Conservation (phyloP, 345 rosid species). For the Aquilaria yunnanensis region DNA sequence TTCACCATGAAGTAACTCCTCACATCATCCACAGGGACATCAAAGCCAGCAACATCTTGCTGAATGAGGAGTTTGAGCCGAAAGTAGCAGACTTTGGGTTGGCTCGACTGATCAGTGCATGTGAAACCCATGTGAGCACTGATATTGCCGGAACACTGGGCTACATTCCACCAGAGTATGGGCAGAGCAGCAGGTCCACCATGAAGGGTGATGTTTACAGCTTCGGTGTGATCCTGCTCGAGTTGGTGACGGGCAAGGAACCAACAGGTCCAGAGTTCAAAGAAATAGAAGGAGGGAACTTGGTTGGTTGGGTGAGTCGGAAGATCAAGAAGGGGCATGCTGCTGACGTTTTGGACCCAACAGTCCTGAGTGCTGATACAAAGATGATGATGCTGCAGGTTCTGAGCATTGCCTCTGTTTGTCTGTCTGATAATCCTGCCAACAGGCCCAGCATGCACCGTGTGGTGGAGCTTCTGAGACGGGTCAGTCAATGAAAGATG, state of each 20-base stretch:
- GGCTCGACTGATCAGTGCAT: constrained; percentile 87
- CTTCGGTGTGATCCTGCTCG: constrained; percentile 83
- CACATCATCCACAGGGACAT: constrained; percentile 92
- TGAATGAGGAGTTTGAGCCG: constrained; percentile 67
- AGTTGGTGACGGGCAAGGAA: constrained; percentile 83
- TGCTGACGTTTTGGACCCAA: constrained; percentile 62
- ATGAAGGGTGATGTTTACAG: constrained; percentile 86
- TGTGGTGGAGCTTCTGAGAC: constrained; percentile 48
- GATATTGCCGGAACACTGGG: constrained; percentile 83
- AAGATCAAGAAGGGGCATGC: constrained; percentile 63
- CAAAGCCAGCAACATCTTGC: constrained; percentile 85
- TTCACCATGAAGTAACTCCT: constrained; percentile 81
- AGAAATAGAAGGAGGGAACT: constrained; percentile 86
- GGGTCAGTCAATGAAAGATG: constrained; percentile 23
- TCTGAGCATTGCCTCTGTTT: constrained; percentile 54
- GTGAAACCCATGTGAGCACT: constrained; percentile 87
- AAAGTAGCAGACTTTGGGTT: constrained; percentile 90
- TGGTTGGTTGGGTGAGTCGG: constrained; percentile 81
- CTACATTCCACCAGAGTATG: constrained; percentile 93
- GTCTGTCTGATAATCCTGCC: constrained; percentile 68
- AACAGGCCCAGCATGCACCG: constrained; percentile 71
- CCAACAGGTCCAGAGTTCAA: constrained; percentile 94
- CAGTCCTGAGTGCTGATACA: constrained; percentile 29
- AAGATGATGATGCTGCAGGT: constrained; percentile 58
- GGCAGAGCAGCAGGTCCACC: constrained; percentile 79